Evolutionary conservation across 1,284 basidiomycete species (phyloP).

Genomic region (Macrocystidia cucumis): DNA sequence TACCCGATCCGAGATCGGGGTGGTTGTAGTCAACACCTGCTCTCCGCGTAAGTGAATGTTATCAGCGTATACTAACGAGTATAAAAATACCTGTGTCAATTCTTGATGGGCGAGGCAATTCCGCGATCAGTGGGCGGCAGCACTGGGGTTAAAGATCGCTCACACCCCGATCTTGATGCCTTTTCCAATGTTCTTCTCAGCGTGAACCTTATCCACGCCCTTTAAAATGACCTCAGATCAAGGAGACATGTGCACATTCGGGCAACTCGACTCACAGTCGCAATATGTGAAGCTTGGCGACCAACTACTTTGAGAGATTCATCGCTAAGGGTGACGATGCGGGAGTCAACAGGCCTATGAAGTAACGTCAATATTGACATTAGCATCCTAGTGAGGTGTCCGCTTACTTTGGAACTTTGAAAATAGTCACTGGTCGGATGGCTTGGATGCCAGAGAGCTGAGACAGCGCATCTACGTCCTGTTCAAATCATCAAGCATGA

Average conservation of each 20-base stretch:
- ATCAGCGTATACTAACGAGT: too few relatives aligned
- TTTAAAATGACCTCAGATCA: too few relatives aligned
- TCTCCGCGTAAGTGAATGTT: too few relatives aligned
- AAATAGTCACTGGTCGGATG: background rate
- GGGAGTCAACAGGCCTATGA: background rate
- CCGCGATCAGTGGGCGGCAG: too few relatives aligned
- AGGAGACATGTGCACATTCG: too few relatives aligned
- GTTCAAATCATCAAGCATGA: too few relatives aligned
- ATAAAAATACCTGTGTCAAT: too few relatives aligned
- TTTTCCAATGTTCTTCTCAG: background rate
- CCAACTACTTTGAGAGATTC: background rate
- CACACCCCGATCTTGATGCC: background rate
- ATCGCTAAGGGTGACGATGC: background rate
- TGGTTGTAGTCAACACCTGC: background rate
- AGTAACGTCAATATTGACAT: background rate
- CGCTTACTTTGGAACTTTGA: background rate
- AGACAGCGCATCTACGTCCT: background rate
- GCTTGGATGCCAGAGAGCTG: background rate
- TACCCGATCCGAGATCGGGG: background rate
- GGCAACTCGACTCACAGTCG: too few relatives aligned
- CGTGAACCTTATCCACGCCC: background rate
- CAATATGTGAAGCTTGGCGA: background rate
- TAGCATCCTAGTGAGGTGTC: background rate
- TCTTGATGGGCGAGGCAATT: too few relatives aligned
- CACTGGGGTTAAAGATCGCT: too few relatives aligned